A percentile compares a stretch with the other conserved stretches of the same genome.
These are phyloP conservation scores for Chamaecrista fasciculata DNA, from an alignment of 306 rosid genomes.

Conservation along the genomic window DNA sequence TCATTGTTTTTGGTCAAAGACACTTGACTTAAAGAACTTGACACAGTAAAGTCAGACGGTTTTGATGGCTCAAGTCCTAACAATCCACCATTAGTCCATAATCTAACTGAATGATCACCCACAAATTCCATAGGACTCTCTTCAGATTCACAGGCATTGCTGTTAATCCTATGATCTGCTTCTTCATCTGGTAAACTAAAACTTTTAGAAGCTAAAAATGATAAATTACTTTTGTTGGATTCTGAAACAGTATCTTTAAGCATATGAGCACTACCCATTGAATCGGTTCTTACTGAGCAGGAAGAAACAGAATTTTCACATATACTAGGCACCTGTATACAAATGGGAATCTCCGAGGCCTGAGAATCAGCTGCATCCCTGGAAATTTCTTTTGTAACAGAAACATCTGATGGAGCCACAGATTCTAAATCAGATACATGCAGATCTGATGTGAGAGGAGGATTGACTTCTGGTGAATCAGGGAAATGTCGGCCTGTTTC, in stretches of 20 bases:
- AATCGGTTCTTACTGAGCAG: constrained; percentile 27
- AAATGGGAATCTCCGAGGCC: constrained; percentile 27
- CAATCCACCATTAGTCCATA: constrained; percentile 98
- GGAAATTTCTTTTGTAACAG: constrained; percentile 28
- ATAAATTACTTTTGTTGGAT: constrained; percentile 33
- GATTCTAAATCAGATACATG: constrained; percentile 19
- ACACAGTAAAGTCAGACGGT: constrained; percentile 67
- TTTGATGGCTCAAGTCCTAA: constrained; percentile 97
- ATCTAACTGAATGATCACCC: constrained; percentile 49
- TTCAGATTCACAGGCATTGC: constrained; percentile 40
- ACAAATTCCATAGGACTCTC: constrained; percentile 46
- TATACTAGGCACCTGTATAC: constrained; percentile 36
- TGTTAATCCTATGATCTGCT: constrained; percentile 34
- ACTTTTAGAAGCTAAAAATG: constrained; percentile 34
- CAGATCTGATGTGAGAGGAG: constrained; percentile 28
- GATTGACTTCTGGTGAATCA: constrained; percentile 24
- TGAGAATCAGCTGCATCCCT: constrained; percentile 23
- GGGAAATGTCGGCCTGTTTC: constrained; percentile 31
- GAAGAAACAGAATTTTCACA: constrained; percentile 36
- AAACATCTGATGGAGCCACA: constrained; percentile 20
- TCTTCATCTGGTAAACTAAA: constrained; percentile 39
- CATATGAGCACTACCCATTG: constrained; percentile 10
- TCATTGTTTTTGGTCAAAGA: constrained; percentile 36
- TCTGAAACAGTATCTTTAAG: constrained; percentile 37
- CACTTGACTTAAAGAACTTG: constrained; percentile 47